Evolutionary conservation across 2,329 filamentous ascomycete genomes (phyloP), one percentile per base, ranked within the genome.

Genomic region (Fusarium equiseti): DNA sequence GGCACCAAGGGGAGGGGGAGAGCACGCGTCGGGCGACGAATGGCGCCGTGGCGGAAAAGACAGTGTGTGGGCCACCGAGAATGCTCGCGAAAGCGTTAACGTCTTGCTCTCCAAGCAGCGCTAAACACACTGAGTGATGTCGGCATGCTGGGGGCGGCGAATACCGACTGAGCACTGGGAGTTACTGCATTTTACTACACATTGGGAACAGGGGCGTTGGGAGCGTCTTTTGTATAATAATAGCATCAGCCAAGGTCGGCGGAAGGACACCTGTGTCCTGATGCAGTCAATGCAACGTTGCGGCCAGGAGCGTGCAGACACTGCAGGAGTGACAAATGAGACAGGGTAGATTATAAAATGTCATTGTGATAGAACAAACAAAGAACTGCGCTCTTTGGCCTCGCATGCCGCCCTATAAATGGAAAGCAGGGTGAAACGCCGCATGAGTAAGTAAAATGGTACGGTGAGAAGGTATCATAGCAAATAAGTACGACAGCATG

Each of bases 21-120:
- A 89, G 69, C 82, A 86, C 67, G 82, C 84, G 4, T 81, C 80
- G 4, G 87, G 87, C 6, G 89, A 90, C 71, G 92, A 94, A 79
- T 95, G 91, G 90, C 86, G 91, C 68, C 86, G 86, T 64, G 86
- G 87, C 16, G 87, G 87, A 8, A 79, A 79, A 62, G 81, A 83
- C 49, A 87, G 87, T 66, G 79, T 89, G 31, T 90, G 88, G 88
- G 79, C 81, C 18, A 88, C 87, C 50, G 80, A 85, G 63, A 89
- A 88, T 70, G 88, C 88, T 38, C 82, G 86, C 63, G 89, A 91
- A 81, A 90, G 88, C 69, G 88, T 91, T 35, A 90, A 87, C 72
- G 83, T 89, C 51, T 77, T 91, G 76, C 80, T 91, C 54, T 83
- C 86, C 5, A 87, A 86, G 77, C 85, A 86, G 71, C 83, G 80